Base-by-base conservation (phyloP, 768 basidiomycete species). In the Leccinum aurantiacum region DNA sequence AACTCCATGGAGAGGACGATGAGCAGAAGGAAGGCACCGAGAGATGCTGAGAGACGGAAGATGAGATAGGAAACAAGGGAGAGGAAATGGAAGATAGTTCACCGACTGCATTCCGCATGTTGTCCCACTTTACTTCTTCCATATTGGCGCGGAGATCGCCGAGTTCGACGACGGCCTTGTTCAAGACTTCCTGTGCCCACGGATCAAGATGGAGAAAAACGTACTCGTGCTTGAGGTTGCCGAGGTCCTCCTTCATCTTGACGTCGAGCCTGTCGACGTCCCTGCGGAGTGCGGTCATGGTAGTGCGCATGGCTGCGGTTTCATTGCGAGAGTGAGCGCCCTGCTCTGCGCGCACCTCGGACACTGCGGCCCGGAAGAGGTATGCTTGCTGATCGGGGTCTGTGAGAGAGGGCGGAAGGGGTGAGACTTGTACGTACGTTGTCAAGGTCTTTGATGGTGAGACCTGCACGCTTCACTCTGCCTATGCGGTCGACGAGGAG, bases 191-290 rank as follows among this genome's bases (percentile, higher is more conserved):
- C 91, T 93, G 65, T 15, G 27, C 25, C 7, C 14, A 14, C 13
- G 37, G 15, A 25, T 49, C 24, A 25, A 60, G 58, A 24, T 38
- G 41, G 49, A 19, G 55, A 33, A 41, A 47, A 50, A 84, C 89
- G 57, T 65, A 96, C 95, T 98, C 95, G 69, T 98, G 95, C 74
- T 91, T 94, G 65, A 99, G 79, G 49, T 84, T 89, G 15, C 83
- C 86, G 24, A 98, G 76, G 63, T 95, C 93, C 73, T 97, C 94
- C 76, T 95, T 96, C 86, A 99, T 90, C 76, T 91, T 95, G 46
- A 89, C 87, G 66, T 89, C 86, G 50, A 98, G 74, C 3, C 81
- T 76, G 68, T 99, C 96, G 14, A 94, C 87, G 48, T 98, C 97
- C 62, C 93, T 79, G 60, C 94, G 83, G 17, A 96, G 80, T 4